Base-by-base conservation (phyloP, 805 yeast species). In the Candida germanica region DNA sequence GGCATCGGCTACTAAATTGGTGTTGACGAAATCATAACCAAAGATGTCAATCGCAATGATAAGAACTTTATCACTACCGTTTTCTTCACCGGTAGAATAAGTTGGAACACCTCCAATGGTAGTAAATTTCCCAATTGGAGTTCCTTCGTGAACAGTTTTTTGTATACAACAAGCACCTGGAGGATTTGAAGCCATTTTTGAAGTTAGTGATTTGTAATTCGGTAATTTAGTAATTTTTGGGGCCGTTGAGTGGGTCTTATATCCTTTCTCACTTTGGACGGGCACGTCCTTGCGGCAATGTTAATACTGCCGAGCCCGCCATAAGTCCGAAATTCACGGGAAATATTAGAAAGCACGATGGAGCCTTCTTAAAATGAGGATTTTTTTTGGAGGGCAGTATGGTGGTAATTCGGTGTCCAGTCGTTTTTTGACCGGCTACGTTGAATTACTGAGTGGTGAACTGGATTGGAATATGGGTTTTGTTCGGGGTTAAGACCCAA, bases 1-100 rank as follows among this genome's bases (percentile, higher is more conserved):
- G 36, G 66, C 61, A 53, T 83, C 88, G 11, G 88, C 91, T 42
- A 78, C 55, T 48, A 88, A 66, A 48, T 71, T 59, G 24, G 60
- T 60, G 58, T 88, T 87, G 54, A 65, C 66, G 53, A 68, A 70
- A 31, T 64, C 64, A 54, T 72, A 61, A 24, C 96, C 96, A 42
- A 56, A 77, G 31, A 87, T 64, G 54, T 88, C 96, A 28, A 93
- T 71, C 27, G 80, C 42, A 30, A 87, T 71, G 18, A 86, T 77
- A 16, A 86, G 58, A 29, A 79, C 66, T 40, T 73, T 71, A 16
- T 73, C 69, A 18, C 48, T 42, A 5, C 59, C 53, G 36, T 53
- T 27, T 18, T 50, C 50, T 11, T 38, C 38, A 27, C 69, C 69
- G 10, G 51, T 44, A 26, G 48, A 50, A 39, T 64, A 64, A 23